These are phyloP conservation scores for Amylocarpus encephaloides DNA, from an alignment of 2,329 filamentous ascomycete species.

Conservation along the genomic window DNA sequence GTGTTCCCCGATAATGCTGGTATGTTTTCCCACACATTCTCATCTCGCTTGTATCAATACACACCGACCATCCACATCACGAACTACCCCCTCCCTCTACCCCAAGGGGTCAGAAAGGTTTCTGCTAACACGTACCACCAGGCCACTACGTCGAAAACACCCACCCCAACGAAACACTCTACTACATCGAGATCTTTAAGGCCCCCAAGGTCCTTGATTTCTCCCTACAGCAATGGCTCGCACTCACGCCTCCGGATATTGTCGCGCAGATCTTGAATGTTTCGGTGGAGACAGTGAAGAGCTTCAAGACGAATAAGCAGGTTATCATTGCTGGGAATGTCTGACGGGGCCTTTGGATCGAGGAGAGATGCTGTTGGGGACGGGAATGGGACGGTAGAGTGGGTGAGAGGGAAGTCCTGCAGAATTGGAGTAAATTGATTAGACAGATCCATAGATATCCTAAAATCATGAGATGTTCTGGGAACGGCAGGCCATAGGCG, in stretches of 20 bases:
- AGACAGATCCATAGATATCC: no score
- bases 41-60: neutral
- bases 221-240: slow-evolving; percentile 68
- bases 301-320: slow-evolving; percentile 39
- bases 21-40: neutral
- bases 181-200: slow-evolving; percentile 59
- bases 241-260: slow-evolving; percentile 41
- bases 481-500: no score
- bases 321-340: slow-evolving; percentile 39
- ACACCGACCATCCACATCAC: no score
- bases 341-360: neutral
- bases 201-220: slow-evolving; percentile 66
- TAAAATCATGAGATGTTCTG: no score
- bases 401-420: no score
- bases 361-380: no score
- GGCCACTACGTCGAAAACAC: slow-evolving; percentile 77
- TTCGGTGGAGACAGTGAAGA: slow-evolving; percentile 1
- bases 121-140: slow-evolving; percentile 49
- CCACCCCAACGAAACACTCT: slow-evolving; percentile 57
- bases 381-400: no score
- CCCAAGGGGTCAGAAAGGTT: neutral
- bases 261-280: slow-evolving; percentile 6
- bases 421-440: no score
- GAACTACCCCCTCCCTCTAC: neutral
- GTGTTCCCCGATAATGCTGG: slow-evolving; percentile 50